Base-by-base conservation (phyloP, 2,329 filamentous ascomycete species). In the Hypocreales sp. region DNA sequence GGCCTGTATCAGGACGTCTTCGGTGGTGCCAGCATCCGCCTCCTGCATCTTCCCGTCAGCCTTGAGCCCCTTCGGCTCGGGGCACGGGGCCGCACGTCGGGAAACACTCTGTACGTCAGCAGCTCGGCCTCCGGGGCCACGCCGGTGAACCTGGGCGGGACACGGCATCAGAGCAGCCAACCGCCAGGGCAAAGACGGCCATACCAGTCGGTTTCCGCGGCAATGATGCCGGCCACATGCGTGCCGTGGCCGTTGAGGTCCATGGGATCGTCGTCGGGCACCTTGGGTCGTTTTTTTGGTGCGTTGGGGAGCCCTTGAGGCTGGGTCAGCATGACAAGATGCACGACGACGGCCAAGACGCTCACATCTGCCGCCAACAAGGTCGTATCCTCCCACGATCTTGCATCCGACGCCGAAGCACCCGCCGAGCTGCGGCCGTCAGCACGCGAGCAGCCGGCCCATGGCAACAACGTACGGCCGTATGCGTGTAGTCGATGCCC, bases 61-160 rank as follows among this genome's bases (percentile, higher is more conserved):
- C 16, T 15, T 14, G 8, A 14, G 6, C 6, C 5, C 6, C 10
- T n/a, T 8, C 5, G 4, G 11, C 10, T 15, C 6, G 14, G 14
- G 14, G 25, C 19, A 21, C 15, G 14, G 10, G 11, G 19, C 4
- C 31, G 15, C 32, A 48, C 48, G 18, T 45, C 40, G 18, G 55
- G 53, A 29, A 61, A 59, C 5, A 60, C 55, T 28, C 57, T 54
- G 40, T 58, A 63, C 8, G 52, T 46, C 10, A 58, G 51, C 8
- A 64, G 38, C 13, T 51, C 53, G 8, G 56, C 57, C 31, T 57
- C 53, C 5, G 57, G 60, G 1, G 57, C 58, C 31, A 60, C 59
- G 19, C 59, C 59, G 22, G 46, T 54, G 25, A 58, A 53, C 48
- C 41, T 58, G 39, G 1, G 26, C 12, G 8, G 32, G 27, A 5